These are phyloP conservation scores for Tulasnella sp. DNA, from an alignment of 768 basidiomycete genomes.

Conservation along the genomic window DNA sequence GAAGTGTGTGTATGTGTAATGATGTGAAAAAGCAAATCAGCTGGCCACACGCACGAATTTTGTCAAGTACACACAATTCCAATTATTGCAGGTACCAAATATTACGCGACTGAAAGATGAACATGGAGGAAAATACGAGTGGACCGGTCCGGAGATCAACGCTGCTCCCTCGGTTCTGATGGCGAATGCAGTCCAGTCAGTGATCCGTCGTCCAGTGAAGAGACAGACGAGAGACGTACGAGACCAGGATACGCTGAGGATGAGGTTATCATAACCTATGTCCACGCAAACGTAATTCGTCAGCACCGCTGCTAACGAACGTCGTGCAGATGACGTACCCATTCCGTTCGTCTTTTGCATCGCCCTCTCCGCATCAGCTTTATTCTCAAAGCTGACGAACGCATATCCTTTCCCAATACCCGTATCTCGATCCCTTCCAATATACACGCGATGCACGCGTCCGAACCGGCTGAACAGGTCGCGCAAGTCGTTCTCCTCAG, in stretches of 20 bases:
- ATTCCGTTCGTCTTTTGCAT: slow-evolving; percentile 90
- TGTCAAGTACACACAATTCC: slow-evolving; percentile 3
- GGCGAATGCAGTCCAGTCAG: neutral
- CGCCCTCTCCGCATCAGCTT: slow-evolving; percentile 77
- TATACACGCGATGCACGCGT: slow-evolving; percentile 84
- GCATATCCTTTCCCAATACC: slow-evolving; percentile 96
- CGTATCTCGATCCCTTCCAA: slow-evolving; percentile 93
- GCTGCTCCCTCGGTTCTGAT: slow-evolving; percentile 22
- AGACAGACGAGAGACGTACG: slow-evolving; percentile 44
- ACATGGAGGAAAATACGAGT: neutral
- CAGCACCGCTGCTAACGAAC: too few relatives aligned
- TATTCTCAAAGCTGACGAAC: slow-evolving; percentile 93
- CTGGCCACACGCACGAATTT: neutral
- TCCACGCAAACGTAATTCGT: neutral
- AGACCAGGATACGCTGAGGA: slow-evolving; percentile 69
- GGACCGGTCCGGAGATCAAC: neutral
- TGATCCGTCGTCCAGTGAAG: neutral
- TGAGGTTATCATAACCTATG: slow-evolving; percentile 79
- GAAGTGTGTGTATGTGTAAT: neutral
- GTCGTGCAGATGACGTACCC: slow-evolving; percentile 47
- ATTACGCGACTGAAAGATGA: neutral
- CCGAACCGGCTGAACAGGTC: slow-evolving; percentile 89
- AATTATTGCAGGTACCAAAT: slow-evolving; percentile 10
- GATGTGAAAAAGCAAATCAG: neutral
- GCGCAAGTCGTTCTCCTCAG: slow-evolving; percentile 90